phyloP scores from a whole-genome alignment of 1,284 basidiomycete species.

The Austroboletus niveus region DNA sequence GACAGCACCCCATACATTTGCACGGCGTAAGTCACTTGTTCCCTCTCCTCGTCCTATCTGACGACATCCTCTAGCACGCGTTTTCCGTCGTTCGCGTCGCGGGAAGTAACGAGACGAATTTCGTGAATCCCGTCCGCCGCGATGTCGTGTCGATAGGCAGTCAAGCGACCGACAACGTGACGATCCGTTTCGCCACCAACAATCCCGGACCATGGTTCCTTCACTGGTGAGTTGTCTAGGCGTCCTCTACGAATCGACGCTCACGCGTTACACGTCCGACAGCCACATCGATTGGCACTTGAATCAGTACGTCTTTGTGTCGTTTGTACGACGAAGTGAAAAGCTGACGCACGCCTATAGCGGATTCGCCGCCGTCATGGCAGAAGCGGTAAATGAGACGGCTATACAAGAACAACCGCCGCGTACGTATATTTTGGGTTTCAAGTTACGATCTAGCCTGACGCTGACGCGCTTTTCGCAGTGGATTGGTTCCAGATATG shows the following conservation, averaged over 20 bases:
- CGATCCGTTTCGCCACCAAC: background rate
- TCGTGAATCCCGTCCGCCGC: background rate
- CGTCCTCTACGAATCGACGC: too few relatives aligned
- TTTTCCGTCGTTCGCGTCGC: background rate
- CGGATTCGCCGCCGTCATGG: constrained; percentile 36
- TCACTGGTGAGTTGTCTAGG: background rate
- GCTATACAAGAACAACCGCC: constrained; percentile 12
- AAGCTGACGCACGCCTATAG: constrained; percentile 15
- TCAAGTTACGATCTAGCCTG: too few relatives aligned
- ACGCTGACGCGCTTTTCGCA: background rate
- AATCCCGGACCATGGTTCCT: background rate
- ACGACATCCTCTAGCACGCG: background rate
- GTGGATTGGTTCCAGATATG: constrained; percentile 22
- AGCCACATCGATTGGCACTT: constrained; percentile 22
- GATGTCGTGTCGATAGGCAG: background rate
- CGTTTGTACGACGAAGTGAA: background rate
- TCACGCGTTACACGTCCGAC: too few relatives aligned
- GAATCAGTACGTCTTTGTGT: constrained; percentile 24
- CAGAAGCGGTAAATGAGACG: constrained; percentile 20
- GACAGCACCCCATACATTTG: constrained; percentile 36
- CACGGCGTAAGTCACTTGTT: constrained; percentile 30
- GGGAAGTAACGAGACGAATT: background rate
- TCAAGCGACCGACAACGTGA: background rate
- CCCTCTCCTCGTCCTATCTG: background rate
- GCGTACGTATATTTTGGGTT: constrained; percentile 10